These are phyloP conservation scores for Taiozyma sp. DNA, from an alignment of 1,139 yeast genomes.

Conservation along the genomic window DNA sequence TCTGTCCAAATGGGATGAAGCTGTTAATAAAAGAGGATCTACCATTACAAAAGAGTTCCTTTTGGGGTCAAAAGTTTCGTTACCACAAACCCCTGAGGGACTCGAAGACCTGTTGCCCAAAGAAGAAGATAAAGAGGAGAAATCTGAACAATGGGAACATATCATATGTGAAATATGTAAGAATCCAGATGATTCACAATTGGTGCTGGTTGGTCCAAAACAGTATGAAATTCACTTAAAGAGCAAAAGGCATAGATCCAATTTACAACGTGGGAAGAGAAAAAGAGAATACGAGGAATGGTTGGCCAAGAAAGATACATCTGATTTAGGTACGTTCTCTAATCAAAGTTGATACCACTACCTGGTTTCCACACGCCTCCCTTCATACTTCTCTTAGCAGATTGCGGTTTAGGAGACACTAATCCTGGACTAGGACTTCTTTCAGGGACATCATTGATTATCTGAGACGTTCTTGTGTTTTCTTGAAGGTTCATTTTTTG, in stretches of 20 bases:
- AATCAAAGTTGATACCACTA: slow-evolving; percentile 30
- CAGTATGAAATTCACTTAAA: slow-evolving; percentile 63
- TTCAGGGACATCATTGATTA: not conserved
- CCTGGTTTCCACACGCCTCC: slow-evolving; percentile 32
- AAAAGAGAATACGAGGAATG: slow-evolving; percentile 40
- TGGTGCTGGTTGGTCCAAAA: slow-evolving; percentile 68
- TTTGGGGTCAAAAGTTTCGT: slow-evolving; percentile 10
- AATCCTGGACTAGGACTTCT: slow-evolving; percentile 17
- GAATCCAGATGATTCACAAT: slow-evolving; percentile 47
- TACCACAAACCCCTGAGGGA: slow-evolving; percentile 39
- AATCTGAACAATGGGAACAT: slow-evolving; percentile 60
- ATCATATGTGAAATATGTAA: slow-evolving; percentile 60
- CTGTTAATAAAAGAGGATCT: slow-evolving; percentile 53
- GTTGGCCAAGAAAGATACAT: slow-evolving; percentile 17
- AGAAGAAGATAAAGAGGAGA: slow-evolving; percentile 18
- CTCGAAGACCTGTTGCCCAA: slow-evolving; percentile 32
- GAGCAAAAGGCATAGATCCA: slow-evolving; percentile 57
- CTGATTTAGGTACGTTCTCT: not conserved
- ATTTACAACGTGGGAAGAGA: slow-evolving; percentile 33
- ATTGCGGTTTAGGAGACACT: slow-evolving; percentile 19
- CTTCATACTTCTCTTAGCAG: slow-evolving; percentile 13
- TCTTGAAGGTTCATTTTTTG: slow-evolving; percentile 10
- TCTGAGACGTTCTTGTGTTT: not conserved
- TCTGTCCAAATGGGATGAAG: slow-evolving; percentile 48
- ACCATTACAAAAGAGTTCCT: slow-evolving; percentile 43